Evolutionary conservation across 1,284 basidiomycete species (phyloP).

Genomic region (Salmacisia buchloeana): DNA sequence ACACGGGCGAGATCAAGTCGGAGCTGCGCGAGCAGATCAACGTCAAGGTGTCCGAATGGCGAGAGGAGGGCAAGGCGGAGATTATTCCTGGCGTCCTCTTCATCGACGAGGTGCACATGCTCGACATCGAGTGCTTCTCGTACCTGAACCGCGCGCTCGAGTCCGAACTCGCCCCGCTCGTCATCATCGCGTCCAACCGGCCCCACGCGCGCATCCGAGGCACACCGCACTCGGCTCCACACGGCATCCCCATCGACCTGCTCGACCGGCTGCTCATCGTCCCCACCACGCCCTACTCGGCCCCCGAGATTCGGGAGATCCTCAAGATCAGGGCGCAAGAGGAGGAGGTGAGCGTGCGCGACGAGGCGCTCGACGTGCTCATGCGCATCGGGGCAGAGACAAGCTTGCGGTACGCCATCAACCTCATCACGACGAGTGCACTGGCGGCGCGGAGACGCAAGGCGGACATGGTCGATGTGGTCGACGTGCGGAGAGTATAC

Average conservation of each 20-base stretch:
- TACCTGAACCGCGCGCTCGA: slow-evolving; percentile 95
- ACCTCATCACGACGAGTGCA: slow-evolving; percentile 83
- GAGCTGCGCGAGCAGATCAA: slow-evolving; percentile 95
- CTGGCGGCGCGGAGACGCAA: slow-evolving; percentile 77
- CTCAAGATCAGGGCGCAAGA: slow-evolving; percentile 91
- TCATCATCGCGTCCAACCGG: slow-evolving; percentile 97
- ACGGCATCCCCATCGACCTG: slow-evolving; percentile 89
- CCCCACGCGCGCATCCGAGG: slow-evolving; percentile 92
- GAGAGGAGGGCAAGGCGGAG: slow-evolving; percentile 97
- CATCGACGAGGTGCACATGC: slow-evolving; percentile 68
- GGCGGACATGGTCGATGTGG: slow-evolving; percentile 65
- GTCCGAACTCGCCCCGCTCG: slow-evolving; percentile 83
- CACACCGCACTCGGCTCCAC: slow-evolving; percentile 86
- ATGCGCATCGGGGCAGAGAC: slow-evolving; percentile 80
- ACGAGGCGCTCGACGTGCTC: slow-evolving; percentile 70
- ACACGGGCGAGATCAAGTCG: slow-evolving; percentile 98
- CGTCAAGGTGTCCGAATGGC: slow-evolving; percentile 92
- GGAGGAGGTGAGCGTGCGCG: slow-evolving; percentile 82
- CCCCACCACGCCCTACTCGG: slow-evolving; percentile 79
- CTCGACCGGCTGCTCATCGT: slow-evolving; percentile 93
- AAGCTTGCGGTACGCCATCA: slow-evolving; percentile 70
- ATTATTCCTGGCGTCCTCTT: slow-evolving; percentile 77
- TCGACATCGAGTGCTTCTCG: slow-evolving; percentile 98
- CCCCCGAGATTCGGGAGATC: slow-evolving; percentile 82
- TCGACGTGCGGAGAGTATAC: slow-evolving; percentile 77